Evolutionary conservation across 2,329 filamentous ascomycete genomes (phyloP).

Genomic region (Aspergillus flavus): DNA sequence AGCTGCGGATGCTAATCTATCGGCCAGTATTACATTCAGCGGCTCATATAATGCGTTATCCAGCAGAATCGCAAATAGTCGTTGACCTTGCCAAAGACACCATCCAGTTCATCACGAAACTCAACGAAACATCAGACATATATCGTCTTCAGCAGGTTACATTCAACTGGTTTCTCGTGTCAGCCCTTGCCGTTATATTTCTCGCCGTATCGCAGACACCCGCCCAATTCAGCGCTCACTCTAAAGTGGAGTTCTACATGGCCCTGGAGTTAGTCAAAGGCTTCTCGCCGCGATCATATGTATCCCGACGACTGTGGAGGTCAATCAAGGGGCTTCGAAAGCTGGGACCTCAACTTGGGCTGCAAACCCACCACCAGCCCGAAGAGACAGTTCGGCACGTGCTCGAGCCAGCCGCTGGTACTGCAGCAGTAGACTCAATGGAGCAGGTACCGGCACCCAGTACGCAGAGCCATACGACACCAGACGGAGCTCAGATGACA

Average conservation of each 20-base stretch:
- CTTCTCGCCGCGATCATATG: constrained; percentile 61
- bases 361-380: constrained; percentile 40
- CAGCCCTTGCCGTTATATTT: constrained; percentile 64
- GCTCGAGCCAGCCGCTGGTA: background rate
- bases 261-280: constrained; percentile 65
- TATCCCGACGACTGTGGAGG: constrained; percentile 65
- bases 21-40: constrained; percentile 76
- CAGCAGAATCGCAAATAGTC: constrained; percentile 68
- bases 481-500: constrained; percentile 59
- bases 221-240: constrained; percentile 57
- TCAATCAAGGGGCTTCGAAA: constrained; percentile 64
- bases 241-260: constrained; percentile 67
- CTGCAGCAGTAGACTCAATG: background rate
- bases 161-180: constrained; percentile 68
- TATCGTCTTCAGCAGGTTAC: constrained; percentile 64
- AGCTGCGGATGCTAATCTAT: constrained; percentile 86
- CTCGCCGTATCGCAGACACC: constrained; percentile 66
- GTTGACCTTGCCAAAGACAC: constrained; percentile 67
- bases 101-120: constrained; percentile 60
- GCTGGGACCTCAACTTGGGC: constrained; percentile 61
- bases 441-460: constrained; percentile 41
- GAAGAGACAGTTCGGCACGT: background rate
- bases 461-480: constrained; percentile 45
- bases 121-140: constrained; percentile 64
- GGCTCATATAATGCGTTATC: constrained; percentile 76